Base-by-base conservation (phyloP, 441 rosid genomes). In the Croton laevigatus region DNA sequence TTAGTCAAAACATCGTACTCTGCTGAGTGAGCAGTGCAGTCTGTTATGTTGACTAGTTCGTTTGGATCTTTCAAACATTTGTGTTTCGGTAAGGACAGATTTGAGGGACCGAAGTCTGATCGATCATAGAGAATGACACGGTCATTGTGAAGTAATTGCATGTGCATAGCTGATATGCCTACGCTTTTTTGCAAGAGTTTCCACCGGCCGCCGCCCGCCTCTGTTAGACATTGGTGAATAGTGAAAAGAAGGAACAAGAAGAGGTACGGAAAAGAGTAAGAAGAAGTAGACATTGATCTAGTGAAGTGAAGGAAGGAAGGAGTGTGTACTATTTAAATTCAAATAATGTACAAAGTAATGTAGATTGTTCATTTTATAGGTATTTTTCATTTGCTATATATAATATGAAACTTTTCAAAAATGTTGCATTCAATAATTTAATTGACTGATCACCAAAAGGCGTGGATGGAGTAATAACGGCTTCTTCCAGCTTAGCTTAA, bases 101-200 rank as follows among this genome's bases (percentile, higher is more conserved):
- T 90, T 17, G 97, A 94, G 22, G 0, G 36, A 44, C 98, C 97
- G 44, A 90, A 91, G 65, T 92, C 98, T 1, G 97, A 90, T 5
- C 97, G 90, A 76, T 94, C 98, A 69, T 74, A 94, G 79, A 91
- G 85, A 53, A 94, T 73, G 66, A 91, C 95, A 20, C 82, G 84
- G 83, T 91, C 90, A 76, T 87, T 84, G 79, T 75, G 79, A 64
- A 94, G 89, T 54, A 94, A 91, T 34, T 94, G 98, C 97, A 91
- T 87, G 85, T 94, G 98, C 98, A 94, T 90, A 69, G 97, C 91
- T 6, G 90, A 70, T 17, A 94, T 80, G 73, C 98, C 98, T 22
- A 90, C 71, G 80, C 81, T 91, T 16, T 71, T 68, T 52, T 94
- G 97, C 40, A 94, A 73, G 6, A 88, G 83, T 36, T 76, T 71